Evolutionary conservation across 805 yeast genomes (phyloP).

Genomic region (Pichia deserticola): DNA sequence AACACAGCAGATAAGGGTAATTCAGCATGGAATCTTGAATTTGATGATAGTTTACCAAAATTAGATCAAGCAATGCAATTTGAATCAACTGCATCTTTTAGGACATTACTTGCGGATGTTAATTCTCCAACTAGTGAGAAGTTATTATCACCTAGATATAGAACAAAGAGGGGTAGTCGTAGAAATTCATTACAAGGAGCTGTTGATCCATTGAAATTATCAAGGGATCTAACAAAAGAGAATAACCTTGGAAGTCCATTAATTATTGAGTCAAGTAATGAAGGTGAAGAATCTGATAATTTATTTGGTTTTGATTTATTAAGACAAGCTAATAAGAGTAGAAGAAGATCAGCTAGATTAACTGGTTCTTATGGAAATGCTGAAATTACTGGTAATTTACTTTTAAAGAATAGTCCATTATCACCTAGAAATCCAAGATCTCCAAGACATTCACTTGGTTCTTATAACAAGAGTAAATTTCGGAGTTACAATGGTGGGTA

Average conservation of each 20-base stretch:
- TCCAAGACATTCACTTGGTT: conserved; percentile 14
- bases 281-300: conserved; percentile 32
- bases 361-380: conserved; percentile 13
- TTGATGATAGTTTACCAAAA: conserved; percentile 21
- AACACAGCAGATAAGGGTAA: conserved; percentile 11
- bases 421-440: conserved; percentile 22
- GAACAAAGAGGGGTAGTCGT: conserved; percentile 3
- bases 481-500: conserved; percentile 9
- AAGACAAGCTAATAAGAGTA: conserved; percentile 30
- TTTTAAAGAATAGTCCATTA: conserved; percentile 19
- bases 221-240: conserved; percentile 12
- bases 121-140: conserved; percentile 9
- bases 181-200: conserved; percentile 10
- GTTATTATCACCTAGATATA: conserved; percentile 10
- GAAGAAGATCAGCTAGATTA: conserved; percentile 25
- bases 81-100: conserved; percentile 65
- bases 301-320: conserved; percentile 39
- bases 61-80: conserved; percentile 22
- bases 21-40: conserved; percentile 17
- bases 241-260: conserved; percentile 1
- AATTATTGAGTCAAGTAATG: conserved; percentile 13
- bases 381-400: conserved; percentile 11
- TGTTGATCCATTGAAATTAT: conserved; percentile 15
- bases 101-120: conserved; percentile 29
- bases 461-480: conserved; percentile 9